Conservation (phyloP, 441 rosid species). For the Gossypium davidsonii region DNA sequence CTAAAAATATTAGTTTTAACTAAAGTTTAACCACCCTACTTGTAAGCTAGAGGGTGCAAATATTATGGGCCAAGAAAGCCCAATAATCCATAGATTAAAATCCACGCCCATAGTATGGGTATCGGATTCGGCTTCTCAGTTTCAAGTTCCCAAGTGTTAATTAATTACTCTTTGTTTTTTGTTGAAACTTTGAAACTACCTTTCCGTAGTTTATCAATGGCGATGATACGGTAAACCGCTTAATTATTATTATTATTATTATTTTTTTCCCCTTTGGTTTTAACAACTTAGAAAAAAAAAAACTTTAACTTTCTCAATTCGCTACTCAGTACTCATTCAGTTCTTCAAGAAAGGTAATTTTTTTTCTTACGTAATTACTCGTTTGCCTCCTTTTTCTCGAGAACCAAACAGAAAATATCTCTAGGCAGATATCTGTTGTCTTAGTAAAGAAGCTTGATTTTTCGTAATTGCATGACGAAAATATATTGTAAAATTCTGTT, state of each 20-base stretch:
- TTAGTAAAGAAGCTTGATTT: background rate
- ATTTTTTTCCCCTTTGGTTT: background rate
- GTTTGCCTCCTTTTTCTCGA: slow-evolving; percentile 5
- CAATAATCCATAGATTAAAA: no score
- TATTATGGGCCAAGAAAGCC: no score
- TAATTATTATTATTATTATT: background rate
- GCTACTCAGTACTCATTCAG: background rate
- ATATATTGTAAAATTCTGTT: background rate
- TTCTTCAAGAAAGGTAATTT: background rate
- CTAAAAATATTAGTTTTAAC: no score
- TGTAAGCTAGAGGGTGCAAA: no score
- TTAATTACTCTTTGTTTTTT: background rate
- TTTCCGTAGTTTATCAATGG: background rate
- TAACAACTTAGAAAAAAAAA: no score
- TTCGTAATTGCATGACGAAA: background rate
- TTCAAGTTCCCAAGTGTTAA: background rate
- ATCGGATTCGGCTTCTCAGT: background rate
- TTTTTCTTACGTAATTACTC: background rate
- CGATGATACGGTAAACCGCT: background rate
- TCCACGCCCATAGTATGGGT: background rate
- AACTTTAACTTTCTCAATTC: background rate
- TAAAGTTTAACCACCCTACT: no score
- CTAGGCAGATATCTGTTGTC: background rate
- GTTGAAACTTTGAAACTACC: background rate
- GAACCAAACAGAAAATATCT: background rate